Evolutionary conservation across 2,329 filamentous ascomycete genomes (phyloP).

Genomic region (Fusarium oxysporum): DNA sequence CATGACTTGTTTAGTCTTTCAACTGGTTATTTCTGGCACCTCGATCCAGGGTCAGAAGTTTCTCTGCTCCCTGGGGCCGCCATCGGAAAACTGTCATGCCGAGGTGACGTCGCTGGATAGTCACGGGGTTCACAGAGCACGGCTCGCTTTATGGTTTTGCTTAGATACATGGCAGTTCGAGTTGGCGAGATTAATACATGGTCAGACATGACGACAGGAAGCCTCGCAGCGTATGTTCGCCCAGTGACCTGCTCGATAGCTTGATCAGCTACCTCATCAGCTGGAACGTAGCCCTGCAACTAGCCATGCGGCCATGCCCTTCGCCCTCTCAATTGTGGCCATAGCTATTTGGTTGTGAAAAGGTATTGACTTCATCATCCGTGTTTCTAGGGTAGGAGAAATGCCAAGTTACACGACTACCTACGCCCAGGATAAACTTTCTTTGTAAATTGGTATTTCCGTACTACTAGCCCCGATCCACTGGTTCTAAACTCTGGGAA

Average conservation of each 20-base stretch:
- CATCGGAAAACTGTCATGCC: constrained; percentile 21
- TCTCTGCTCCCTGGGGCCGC: constrained; percentile 5
- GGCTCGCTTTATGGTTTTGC: constrained; percentile 24
- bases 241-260: not conserved
- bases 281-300: not conserved
- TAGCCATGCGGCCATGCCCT: constrained; percentile 2
- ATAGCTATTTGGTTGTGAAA: not conserved
- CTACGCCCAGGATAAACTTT: not conserved
- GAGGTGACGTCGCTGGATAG: constrained; percentile 37
- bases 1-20: not conserved
- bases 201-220: constrained; percentile 4
- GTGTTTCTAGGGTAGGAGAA: constrained; percentile 18
- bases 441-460: not conserved
- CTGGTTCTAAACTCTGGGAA: not conserved
- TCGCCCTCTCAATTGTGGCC: constrained; percentile 9
- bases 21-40: not conserved
- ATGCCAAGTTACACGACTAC: not conserved
- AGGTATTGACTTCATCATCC: not conserved
- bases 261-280: not conserved
- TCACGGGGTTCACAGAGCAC: constrained; percentile 36
- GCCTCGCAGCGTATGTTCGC: not conserved
- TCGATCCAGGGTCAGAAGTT: not conserved
- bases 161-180: not conserved
- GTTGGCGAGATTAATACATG: constrained; percentile 11
- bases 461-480: not conserved